Percentiles rank a stretch among this genome's conserved stretches.
phyloP scores from a whole-genome alignment of 2,329 filamentous ascomycete species.

The Hypoxylon sp. region DNA sequence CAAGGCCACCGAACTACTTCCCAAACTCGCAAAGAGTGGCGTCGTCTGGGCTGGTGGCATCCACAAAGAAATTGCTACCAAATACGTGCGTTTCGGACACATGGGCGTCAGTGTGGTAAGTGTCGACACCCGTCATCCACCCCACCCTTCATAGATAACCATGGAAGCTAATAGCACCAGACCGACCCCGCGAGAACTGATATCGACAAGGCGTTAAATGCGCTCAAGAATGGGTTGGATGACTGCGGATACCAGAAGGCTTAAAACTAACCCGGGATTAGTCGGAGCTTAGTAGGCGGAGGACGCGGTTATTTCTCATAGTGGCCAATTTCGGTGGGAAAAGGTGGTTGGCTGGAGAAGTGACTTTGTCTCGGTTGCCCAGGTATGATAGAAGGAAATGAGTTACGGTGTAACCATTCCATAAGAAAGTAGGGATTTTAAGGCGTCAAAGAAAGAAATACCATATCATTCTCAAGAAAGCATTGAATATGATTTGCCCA shows the following conservation, averaged over 20 bases:
- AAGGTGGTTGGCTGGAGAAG: constrained; percentile 5
- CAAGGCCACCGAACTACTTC: constrained; percentile 82
- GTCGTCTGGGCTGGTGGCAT: constrained; percentile 95
- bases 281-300: background rate
- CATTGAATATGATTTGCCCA: constrained; percentile 9
- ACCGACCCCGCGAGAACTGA: constrained; percentile 81
- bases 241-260: constrained; percentile 74
- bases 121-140: constrained; percentile 35
- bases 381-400: constrained; percentile 5
- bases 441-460: constrained; percentile 17
- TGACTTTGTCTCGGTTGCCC: background rate
- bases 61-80: constrained; percentile 92
- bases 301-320: background rate
- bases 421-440: constrained; percentile 10
- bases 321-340: constrained; percentile 1
- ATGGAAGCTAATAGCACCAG: constrained; percentile 47
- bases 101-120: constrained; percentile 92
- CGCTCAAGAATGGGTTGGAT: constrained; percentile 75
- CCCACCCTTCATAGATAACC: constrained; percentile 1
- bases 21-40: constrained; percentile 83
- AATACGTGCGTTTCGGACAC: constrained; percentile 95
- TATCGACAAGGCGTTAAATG: constrained; percentile 83
- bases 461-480: constrained; percentile 3
- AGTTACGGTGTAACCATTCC: constrained; percentile 18
- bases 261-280: constrained; percentile 36